Base-by-base conservation (phyloP, 257 asterid species). In the Solanum paucissectum region DNA sequence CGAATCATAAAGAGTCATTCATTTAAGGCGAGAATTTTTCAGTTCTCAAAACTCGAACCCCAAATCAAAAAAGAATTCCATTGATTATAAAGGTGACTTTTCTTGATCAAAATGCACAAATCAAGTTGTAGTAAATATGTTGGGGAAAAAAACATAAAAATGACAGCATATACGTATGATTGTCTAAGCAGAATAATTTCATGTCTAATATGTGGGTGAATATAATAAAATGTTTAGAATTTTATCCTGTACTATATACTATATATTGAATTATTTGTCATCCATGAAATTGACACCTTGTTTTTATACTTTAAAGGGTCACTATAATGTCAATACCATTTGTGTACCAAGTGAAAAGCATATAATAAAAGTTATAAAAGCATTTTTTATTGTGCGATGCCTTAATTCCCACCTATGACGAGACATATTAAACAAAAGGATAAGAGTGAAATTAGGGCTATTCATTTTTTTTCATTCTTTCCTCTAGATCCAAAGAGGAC, bases 261-360 rank as follows among this genome's bases (percentile, higher is more conserved):
- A 37, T 27, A 12, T 1, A 11, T 69, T 71, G 23, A 69, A 69
- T 69, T 68, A 76, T 40, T 25, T 77, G 90, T 40, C n/a, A 71
- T 84, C 60, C 83, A 83, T 79, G 71, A 87, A 77, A 87, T 58
- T 76, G 58, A 85, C 90, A 86, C 88, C 58, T 68, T 87, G 87
- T 87, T 89, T 49, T 46, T 85, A 85, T 73, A 73, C 23, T 16
- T 73, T 9, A 37, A 87, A 87, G 86, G 86, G 74, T n/a, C 16
- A 88, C 49, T 84, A 2, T 21, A 83, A 83, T 77, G 12, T 84
- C 87, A 89, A 83, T 85, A 87, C 92, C 89, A 92, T 91, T 90
- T 91, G 91, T 88, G 88, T 90, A 68, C 93, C 92, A 89, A 87
- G 89, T 84, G 87, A 90, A 93, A 89, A 84, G 95, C 93, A 93